These are phyloP conservation scores for Fusarium chaquense DNA, from an alignment of 2,329 filamentous ascomycete genomes.

Conservation along the genomic window DNA sequence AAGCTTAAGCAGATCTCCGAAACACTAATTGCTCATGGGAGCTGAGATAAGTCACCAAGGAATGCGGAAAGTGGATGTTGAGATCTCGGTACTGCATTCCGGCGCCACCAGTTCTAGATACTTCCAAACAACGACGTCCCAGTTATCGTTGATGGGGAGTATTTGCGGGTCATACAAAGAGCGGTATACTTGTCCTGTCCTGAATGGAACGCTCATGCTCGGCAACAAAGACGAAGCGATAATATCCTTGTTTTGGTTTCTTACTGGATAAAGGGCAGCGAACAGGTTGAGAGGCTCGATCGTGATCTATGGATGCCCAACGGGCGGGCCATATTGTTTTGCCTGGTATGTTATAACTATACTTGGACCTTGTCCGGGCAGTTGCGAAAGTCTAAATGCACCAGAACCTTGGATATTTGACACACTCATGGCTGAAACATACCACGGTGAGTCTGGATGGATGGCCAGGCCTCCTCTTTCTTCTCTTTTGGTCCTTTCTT, in stretches of 20 bases:
- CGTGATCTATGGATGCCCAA: constrained; percentile 30
- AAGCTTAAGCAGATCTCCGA: constrained; percentile 25
- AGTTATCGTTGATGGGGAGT: constrained; percentile 21
- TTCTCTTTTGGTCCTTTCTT: constrained; percentile 17
- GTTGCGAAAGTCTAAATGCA: constrained; percentile 20
- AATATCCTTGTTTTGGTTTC: constrained; percentile 17
- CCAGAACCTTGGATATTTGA: constrained; percentile 17
- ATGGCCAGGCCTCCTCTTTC: constrained; percentile 6
- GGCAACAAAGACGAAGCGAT: neutral
- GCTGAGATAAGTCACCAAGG: constrained; percentile 30
- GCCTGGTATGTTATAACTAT: neutral
- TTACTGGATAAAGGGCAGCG: constrained; percentile 16
- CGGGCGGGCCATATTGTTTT: constrained; percentile 1
- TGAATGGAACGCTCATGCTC: constrained; percentile 11
- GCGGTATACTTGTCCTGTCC: constrained; percentile 24
- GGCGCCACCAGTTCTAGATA: constrained; percentile 36
- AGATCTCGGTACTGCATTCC: constrained; percentile 28
- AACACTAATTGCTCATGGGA: constrained; percentile 21
- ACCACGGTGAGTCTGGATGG: constrained; percentile 13
- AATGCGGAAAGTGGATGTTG: constrained; percentile 26
- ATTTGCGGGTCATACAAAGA: constrained; percentile 29
- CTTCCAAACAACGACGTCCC: constrained; percentile 7
- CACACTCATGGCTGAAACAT: constrained; percentile 24
- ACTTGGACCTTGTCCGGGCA: neutral
- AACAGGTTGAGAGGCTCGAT: constrained; percentile 11